Evolutionary conservation across 176 grass and related monocot genomes (phyloP).

Genomic region (Ananas comosus): DNA sequence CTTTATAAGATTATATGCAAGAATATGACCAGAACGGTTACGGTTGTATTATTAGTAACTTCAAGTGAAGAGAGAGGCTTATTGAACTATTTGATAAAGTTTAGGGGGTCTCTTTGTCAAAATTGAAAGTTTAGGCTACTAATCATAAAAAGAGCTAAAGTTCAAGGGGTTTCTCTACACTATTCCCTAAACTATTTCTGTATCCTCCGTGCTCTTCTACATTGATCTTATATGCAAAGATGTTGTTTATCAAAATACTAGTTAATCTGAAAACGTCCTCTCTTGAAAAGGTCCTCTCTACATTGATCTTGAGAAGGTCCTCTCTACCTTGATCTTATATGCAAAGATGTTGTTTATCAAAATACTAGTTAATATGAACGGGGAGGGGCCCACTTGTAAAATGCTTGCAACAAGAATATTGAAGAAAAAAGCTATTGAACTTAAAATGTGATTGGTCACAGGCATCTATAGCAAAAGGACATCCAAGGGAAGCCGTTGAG

Average conservation of each 20-base stretch:
- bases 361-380: background rate
- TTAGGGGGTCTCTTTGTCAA: too few relatives aligned
- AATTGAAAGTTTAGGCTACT: too few relatives aligned
- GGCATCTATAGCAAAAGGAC: conserved; percentile 58
- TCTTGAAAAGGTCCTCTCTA: background rate
- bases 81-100: too few relatives aligned
- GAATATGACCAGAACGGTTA: too few relatives aligned
- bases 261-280: background rate
- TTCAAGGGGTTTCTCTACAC: too few relatives aligned
- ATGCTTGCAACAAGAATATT: too few relatives aligned
- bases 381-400: too few relatives aligned
- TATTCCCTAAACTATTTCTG: background rate
- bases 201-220: background rate
- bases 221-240: background rate
- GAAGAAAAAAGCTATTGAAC: too few relatives aligned
- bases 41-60: too few relatives aligned
- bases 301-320: background rate
- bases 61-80: too few relatives aligned
- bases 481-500: conserved; percentile 36
- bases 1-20: too few relatives aligned
- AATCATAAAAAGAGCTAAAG: too few relatives aligned
- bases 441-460: conserved; percentile 4
- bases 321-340: background rate
- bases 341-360: background rate
- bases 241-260: background rate